Base-by-base conservation (phyloP, 139 green algal species). In the Penium margaritaceum region DNA sequence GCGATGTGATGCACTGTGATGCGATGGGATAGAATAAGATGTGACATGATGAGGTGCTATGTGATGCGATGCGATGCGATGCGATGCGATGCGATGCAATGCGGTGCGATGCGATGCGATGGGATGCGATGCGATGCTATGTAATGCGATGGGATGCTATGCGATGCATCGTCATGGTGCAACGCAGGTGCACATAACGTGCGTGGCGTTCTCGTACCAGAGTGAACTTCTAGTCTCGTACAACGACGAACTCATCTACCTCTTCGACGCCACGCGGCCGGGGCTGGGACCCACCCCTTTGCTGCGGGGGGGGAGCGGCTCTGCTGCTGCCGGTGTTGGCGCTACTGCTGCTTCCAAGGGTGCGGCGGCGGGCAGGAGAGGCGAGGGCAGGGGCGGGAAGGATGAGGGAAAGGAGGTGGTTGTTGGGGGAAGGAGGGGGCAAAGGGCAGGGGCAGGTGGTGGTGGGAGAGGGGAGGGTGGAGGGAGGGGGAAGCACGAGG, bases 191-290 rank as follows among this genome's bases (percentile, higher is more conserved):
- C 65, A 82, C 63, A 79, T 82, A 1, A 82, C 75, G 4, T 79
- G 75, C 44, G 58, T 82, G 5, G 75, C 57, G 3, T 79, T 47
- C 58, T 82, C 75, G 2, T 21, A 73, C 7, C 41, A 70, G 9
- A 84, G 79, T n/a, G 77, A 89, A 55, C 74, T 90, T n/a, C 75
- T 89, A 44, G 83, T 81, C n/a, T 86, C 82, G 3, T 90, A 90
- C 76, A 85, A 87, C 72, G 77, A 90, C 71, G 85, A 89, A 33
- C 57, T 70, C 53, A 64, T 80, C 34, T 77, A 83, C 54, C 46
- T 73, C 3, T 81, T 77, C 44, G 46, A 74, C 47, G n/a, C n/a
- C n/a, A n/a, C n/a, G n/a, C n/a, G n/a, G n/a, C n/a, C n/a, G n/a
- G n/a, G n/a, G n/a, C n/a, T n/a, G n/a, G n/a, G n/a, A n/a, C n/a